These are phyloP conservation scores for Vanrija sp. DNA, from an alignment of 1,284 basidiomycete genomes.

Conservation along the genomic window DNA sequence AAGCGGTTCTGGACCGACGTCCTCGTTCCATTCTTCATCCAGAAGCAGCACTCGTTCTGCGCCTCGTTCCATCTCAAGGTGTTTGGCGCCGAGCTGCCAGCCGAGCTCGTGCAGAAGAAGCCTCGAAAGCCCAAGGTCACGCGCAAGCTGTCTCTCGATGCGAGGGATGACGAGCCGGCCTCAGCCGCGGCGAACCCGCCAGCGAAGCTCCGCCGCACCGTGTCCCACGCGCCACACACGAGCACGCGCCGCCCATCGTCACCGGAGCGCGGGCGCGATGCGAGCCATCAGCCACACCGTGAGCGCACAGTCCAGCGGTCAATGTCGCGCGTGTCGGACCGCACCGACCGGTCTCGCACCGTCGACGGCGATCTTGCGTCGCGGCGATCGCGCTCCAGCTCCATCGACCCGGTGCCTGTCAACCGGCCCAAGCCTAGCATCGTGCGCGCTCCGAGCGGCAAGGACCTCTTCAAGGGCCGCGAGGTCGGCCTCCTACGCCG, in stretches of 20 bases:
- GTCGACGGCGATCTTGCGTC: background rate
- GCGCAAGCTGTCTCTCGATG: slow-evolving; percentile 11
- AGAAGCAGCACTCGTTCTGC: slow-evolving; percentile 22
- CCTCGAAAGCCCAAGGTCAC: slow-evolving; percentile 37
- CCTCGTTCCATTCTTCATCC: slow-evolving; percentile 22
- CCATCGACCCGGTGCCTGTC: background rate
- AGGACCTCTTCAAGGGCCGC: slow-evolving; percentile 29
- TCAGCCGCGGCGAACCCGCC: background rate
- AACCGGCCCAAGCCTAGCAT: background rate
- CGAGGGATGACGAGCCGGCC: background rate
- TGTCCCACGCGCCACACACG: no score
- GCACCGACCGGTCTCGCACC: no score
- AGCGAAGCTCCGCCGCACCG: no score
- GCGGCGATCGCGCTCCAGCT: slow-evolving; percentile 1
- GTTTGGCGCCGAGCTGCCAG: slow-evolving; percentile 33
- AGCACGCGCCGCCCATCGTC: no score
- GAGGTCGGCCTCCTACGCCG: slow-evolving; percentile 8
- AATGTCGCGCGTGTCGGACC: background rate
- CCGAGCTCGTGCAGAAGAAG: slow-evolving; percentile 29
- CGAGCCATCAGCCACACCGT: background rate
- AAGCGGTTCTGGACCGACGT: slow-evolving; percentile 25
- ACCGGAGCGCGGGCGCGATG: no score
- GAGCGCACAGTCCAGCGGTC: background rate
- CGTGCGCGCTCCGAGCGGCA: slow-evolving; percentile 34
- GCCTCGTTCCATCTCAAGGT: slow-evolving; percentile 36